Base-by-base conservation (phyloP, 441 rosid genomes). In the Daphne laureola region DNA sequence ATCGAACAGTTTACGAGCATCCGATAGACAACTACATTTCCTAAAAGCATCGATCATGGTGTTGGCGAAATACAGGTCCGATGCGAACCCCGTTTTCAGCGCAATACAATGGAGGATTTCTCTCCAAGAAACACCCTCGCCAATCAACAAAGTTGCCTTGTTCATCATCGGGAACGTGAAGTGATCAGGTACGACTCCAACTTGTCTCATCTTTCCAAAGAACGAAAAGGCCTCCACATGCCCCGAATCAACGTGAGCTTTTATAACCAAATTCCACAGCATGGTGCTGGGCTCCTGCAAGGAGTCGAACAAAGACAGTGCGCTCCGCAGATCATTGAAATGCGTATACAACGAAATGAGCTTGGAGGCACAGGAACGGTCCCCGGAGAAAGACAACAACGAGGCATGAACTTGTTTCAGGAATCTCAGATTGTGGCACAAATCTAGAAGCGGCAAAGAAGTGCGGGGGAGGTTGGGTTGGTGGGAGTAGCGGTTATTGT, bases 91-190 rank as follows among this genome's bases (percentile, higher is more conserved):
- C 58, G 56, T 14, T 46, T 67, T 70, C 46, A 54, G n/a, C 0
- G 75, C 75, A 21, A 55, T 68, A 36, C 70, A 71, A 45, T 74
- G 79, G 15, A 67, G 26, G 53, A 70, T 55, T 52, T 62, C 50
- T 15, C 45, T 70, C 15, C 12, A 26, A 2, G 35, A 31, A 1
- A 41, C 46, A 54, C 15, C 55, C 18, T 27, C 52, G 50, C n/a
- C 27, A 18, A 53, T 46, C 4, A 31, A 48, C 47, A 57, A 18
- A 59, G 55, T 36, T 2, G 69, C 76, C 59, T 61, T 65, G 25
- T 65, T 74, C 5, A 74, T 44, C 7, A 65, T 58, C 4, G 71
- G 76, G 50, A 71, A 65, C 15, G 76, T 74, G 14, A 71, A 71
- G 31, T 53, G 27, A 27, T 74, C 79, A 17, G 31, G 62, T 12